Base-by-base conservation (phyloP, 2,329 filamentous ascomycete genomes). In the Diaporthe batatas region DNA sequence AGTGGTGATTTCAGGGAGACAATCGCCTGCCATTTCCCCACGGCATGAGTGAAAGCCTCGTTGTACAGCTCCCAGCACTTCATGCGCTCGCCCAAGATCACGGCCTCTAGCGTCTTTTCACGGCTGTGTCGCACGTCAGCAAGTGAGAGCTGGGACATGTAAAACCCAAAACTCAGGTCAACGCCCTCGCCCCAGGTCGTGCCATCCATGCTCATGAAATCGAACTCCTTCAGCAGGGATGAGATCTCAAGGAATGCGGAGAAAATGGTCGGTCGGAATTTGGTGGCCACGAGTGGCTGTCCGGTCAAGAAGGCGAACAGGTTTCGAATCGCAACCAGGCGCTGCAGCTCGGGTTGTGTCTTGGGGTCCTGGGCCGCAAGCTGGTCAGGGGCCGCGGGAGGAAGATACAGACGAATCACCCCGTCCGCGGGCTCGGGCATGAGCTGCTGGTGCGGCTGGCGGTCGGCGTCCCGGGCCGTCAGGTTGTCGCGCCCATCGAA, bases 81-180 rank as follows among this genome's bases (percentile, higher is more conserved):
- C 91, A 98, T 93, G 49, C 90, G 90, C 83, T 99, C 96, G 71
- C 94, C 95, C 14, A 99, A 86, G n/a, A 98, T 88, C 59, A 98
- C 88, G 0, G 92, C 93, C 82, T 98, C 94, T 32, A 98, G 87
- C 0, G 94, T 98, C 86, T 96, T 97, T 79, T 98, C 94, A 34
- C 92, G 89, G 80, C 94, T 97, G 73, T 89, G 85, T 70, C 95
- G 88, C 59, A 98, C 92, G 81, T 98, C 96, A 3, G 90, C 92
- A 42, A 98, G 84, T 25, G 86, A 87, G 74, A 95, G 86, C 80
- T 96, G 92, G 59, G 95, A 92, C 73, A 95, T 90, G 78, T 95
- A 97, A 77, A 89, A 90, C 74, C 90, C 86, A 76, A 95, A 94
- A 79, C 91, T 92, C 21, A 90, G 84, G 58, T 91, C 86, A 1